phyloP scores from a whole-genome alignment of 2,329 filamentous ascomycete species.

The Fusarium robinianum region DNA sequence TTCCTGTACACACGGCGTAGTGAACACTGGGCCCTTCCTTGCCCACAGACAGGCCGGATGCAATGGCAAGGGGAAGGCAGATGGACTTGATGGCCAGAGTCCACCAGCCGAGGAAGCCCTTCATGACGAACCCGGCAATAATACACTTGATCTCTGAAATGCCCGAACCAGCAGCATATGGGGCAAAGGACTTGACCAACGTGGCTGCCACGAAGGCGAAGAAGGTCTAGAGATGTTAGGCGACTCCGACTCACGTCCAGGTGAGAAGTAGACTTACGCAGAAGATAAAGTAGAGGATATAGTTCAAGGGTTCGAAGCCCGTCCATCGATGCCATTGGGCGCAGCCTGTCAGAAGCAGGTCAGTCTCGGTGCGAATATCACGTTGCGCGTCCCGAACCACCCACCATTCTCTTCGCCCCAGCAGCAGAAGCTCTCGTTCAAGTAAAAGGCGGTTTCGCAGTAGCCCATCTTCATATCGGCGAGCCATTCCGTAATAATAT shows the following conservation, averaged over 20 bases:
- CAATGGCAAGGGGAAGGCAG: slow-evolving; percentile 87
- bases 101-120: slow-evolving; percentile 90
- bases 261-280: slow-evolving; percentile 57
- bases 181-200: slow-evolving; percentile 88
- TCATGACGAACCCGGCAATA: slow-evolving; percentile 98
- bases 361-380: neutral
- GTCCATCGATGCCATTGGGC: slow-evolving; percentile 90
- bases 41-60: slow-evolving; percentile 89
- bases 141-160: slow-evolving; percentile 99
- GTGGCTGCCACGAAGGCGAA: slow-evolving; percentile 83
- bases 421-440: slow-evolving; percentile 97
- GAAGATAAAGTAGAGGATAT: slow-evolving; percentile 85
- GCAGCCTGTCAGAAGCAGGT: slow-evolving; percentile 65
- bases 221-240: slow-evolving; percentile 55
- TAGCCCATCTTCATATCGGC: slow-evolving; percentile 95
- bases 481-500: slow-evolving; percentile 96
- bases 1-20: slow-evolving; percentile 96
- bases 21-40: slow-evolving; percentile 99
- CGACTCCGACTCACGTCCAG: neutral
- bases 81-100: slow-evolving; percentile 94
- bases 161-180: slow-evolving; percentile 93
- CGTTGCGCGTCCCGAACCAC: slow-evolving; percentile 14
- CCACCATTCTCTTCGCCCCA: slow-evolving; percentile 89
- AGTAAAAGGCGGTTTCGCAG: slow-evolving; percentile 92
- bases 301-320: slow-evolving; percentile 76